Percentiles rank a stretch among this genome's conserved stretches.
phyloP scores from a whole-genome alignment of 73 alveolate genomes.

The Paramecium octaurelia region DNA sequence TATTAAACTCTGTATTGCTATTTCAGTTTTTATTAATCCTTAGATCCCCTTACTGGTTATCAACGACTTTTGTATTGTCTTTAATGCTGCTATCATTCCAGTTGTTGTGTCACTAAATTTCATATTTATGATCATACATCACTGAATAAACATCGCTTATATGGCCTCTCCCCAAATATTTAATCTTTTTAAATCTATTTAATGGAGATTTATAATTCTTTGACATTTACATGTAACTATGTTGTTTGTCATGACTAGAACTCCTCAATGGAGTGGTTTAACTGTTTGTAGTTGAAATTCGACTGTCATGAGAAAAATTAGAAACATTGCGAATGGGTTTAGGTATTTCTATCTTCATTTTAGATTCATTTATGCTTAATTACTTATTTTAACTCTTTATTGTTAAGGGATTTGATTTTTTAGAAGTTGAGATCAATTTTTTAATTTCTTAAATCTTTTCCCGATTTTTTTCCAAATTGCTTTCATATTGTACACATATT shows the following conservation, averaged over 20 bases:
- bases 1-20: background rate
- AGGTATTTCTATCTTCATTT: background rate
- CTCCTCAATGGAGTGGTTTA: background rate
- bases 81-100: conserved; percentile 36
- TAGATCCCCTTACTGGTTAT: background rate
- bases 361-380: background rate
- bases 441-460: background rate
- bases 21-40: background rate
- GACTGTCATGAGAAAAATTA: background rate
- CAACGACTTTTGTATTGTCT: background rate
- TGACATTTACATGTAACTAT: conserved; percentile 2
- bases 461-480: background rate
- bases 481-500: background rate
- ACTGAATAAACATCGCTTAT: conserved; percentile 46
- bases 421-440: background rate
- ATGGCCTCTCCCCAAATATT: conserved; percentile 35
- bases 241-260: background rate
- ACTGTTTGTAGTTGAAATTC: background rate
- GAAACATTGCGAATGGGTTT: background rate
- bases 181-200: conserved; percentile 18
- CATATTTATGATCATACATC: background rate
- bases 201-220: background rate
- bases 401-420: background rate
- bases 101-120: background rate
- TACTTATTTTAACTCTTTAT: background rate